Base-by-base conservation (phyloP, 2,329 filamentous ascomycete species). In the Penicillium sp. region DNA sequence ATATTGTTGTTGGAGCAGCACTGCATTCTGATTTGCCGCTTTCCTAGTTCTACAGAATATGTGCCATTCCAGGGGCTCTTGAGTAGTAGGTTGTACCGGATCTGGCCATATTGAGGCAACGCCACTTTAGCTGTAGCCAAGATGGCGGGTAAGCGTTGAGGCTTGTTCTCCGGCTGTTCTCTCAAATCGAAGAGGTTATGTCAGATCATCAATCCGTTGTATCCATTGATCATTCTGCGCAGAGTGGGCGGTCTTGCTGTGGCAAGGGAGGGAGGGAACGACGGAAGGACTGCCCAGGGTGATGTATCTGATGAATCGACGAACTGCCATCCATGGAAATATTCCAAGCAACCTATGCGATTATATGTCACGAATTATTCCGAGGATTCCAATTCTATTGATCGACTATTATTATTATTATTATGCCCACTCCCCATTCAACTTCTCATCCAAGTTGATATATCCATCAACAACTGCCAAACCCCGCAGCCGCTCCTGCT, bases 391-490 rank as follows among this genome's bases (percentile, higher is more conserved):
- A 52, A 11, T 4, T 52, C 55, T 52, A 54, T 55, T 19, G 9
- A 7, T 31, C 9, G 0, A 31, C 10, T 9, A 31, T 46, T 41
- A 27, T 58, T 58, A 57, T 31, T 9, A 31, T 46, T 41, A 27
- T 58, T 58, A 57, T 49, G 56, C 63, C 73, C 73, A 84, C 63
- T 83, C 82, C 13, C 80, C 80, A 66, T 83, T 78, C 62, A 86
- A 70, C 55, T 60, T 72, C 31, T 73, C 77, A 66, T 87, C 85
- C 65, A 88, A 67, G 13, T 72, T 76, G 27, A 81, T 77, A 70
- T 85, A 87, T 41, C 82, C 79, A 65, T 81, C 77, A 4, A 86
- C 84, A 33, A 86, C 74, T 58, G 78, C 74, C 67, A 88, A 62
- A 0, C 86, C 86, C 43, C 83, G 75, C 51, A 80, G 58, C 36